Conservation (phyloP, 768 basidiomycete genomes). For the Rickenella mellea region DNA sequence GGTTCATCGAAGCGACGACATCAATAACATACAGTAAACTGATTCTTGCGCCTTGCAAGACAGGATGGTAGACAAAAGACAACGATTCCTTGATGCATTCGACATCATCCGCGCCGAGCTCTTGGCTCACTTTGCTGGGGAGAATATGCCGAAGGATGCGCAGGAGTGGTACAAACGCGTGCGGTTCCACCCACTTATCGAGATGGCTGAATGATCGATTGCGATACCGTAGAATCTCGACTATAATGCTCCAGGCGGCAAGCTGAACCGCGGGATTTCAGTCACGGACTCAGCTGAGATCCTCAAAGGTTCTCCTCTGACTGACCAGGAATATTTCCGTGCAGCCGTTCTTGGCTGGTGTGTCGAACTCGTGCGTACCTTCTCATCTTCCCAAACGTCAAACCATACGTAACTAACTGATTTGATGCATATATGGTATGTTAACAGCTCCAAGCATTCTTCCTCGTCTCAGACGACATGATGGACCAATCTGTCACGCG, state of each 20-base stretch:
- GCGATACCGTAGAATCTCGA: constrained; percentile 57
- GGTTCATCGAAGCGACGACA: no score
- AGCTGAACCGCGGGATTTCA: constrained; percentile 93
- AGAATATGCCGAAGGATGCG: constrained; percentile 80
- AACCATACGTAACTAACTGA: neutral
- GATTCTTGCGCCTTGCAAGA: no score
- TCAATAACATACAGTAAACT: no score
- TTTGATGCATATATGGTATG: neutral
- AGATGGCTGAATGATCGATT: neutral
- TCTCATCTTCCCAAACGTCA: neutral
- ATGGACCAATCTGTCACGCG: constrained; percentile 95
- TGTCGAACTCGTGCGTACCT: constrained; percentile 79
- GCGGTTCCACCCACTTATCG: constrained; percentile 16
- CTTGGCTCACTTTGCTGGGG: constrained; percentile 49
- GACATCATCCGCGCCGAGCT: constrained; percentile 69
- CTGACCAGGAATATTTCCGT: constrained; percentile 81
- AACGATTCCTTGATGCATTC: constrained; percentile 68
- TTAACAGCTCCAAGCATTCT: constrained; percentile 86
- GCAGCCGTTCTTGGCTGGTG: constrained; percentile 91
- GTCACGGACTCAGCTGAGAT: constrained; percentile 92
- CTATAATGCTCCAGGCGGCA: constrained; percentile 94
- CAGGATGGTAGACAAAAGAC: constrained; percentile 36
- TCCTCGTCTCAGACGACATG: constrained; percentile 95
- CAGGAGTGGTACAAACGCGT: constrained; percentile 80
- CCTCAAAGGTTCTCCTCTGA: constrained; percentile 57